phyloP scores from a whole-genome alignment of 2,329 filamentous ascomycete species.

The Cephalotrichum gorgonifer region DNA sequence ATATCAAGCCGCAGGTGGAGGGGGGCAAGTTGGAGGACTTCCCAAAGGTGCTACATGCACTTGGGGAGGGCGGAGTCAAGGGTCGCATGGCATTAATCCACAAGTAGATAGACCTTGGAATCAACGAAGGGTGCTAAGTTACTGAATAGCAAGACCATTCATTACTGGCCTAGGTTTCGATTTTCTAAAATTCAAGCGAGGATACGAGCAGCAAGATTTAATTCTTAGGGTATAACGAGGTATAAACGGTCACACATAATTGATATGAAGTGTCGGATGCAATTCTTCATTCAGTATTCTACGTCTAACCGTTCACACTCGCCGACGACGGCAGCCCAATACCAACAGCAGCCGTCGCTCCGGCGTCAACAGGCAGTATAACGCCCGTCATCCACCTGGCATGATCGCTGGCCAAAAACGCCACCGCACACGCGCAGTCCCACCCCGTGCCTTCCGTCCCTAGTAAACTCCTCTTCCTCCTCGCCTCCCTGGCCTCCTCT shows the following conservation, averaged over 20 bases:
- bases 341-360: slow-evolving; percentile 20
- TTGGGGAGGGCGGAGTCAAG: slow-evolving; percentile 23
- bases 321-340: slow-evolving; percentile 14
- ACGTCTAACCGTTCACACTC: slow-evolving; percentile 14
- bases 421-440: slow-evolving; percentile 28
- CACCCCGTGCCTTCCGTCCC: slow-evolving; percentile 31
- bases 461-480: slow-evolving; percentile 26
- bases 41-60: slow-evolving; percentile 18
- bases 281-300: neutral
- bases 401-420: slow-evolving; percentile 27
- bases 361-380: slow-evolving; percentile 30
- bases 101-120: neutral
- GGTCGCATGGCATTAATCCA: slow-evolving; percentile 13
- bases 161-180: too few relatives aligned
- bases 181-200: too few relatives aligned
- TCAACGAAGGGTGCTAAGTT: too few relatives aligned
- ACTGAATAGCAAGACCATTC: too few relatives aligned
- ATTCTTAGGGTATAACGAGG: too few relatives aligned
- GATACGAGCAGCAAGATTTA: too few relatives aligned
- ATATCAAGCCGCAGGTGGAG: slow-evolving; percentile 22
- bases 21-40: slow-evolving; percentile 20
- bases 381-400: slow-evolving; percentile 32
- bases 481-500: slow-evolving; percentile 22
- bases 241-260: too few relatives aligned
- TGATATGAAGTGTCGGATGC: too few relatives aligned